Evolutionary conservation across 352 stramenopile genomes (phyloP).

Genomic region (Phytopythium aichiense): DNA sequence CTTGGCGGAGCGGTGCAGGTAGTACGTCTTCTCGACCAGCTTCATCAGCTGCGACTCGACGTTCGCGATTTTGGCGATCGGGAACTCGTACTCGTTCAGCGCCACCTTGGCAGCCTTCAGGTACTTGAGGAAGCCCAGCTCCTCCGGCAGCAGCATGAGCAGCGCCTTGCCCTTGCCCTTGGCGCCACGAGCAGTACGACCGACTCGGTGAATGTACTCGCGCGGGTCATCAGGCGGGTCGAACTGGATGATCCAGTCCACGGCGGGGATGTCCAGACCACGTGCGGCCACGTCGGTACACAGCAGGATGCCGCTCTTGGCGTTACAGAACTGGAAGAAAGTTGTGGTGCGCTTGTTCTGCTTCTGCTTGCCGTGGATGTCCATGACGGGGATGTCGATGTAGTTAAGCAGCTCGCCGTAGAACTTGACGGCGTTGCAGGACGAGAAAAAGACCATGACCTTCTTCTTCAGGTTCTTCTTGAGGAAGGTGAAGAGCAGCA

Average conservation of each 20-base stretch:
- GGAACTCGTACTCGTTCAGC: constrained; percentile 99
- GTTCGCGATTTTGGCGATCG: constrained; percentile 96
- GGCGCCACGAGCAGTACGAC: constrained; percentile 83
- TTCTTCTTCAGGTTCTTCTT: constrained; percentile 99
- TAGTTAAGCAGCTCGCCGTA: constrained; percentile 99
- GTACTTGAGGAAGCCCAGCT: constrained; percentile 98
- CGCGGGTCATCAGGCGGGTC: constrained; percentile 98
- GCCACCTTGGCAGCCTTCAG: constrained; percentile 96
- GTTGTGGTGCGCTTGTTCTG: constrained; percentile 99
- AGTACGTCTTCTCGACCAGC: constrained; percentile 99
- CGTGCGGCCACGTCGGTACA: constrained; percentile 98
- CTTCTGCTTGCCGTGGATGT: constrained; percentile 99
- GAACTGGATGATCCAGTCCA: constrained; percentile 99
- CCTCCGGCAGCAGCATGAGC: constrained; percentile 97
- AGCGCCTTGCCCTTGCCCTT: constrained; percentile 92
- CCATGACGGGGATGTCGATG: constrained; percentile 98
- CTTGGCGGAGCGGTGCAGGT: constrained; percentile 96
- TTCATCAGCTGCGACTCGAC: constrained; percentile 97
- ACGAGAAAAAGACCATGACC: constrained; percentile 95
- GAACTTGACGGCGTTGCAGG: constrained; percentile 97
- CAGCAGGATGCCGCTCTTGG: constrained; percentile 95
- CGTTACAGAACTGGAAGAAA: constrained; percentile 99
- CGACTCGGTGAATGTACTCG: constrained; percentile 97
- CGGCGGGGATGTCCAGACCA: constrained; percentile 95
- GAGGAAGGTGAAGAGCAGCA: constrained; percentile 99